These are phyloP conservation scores for Dinochytrium kinnereticum DNA, from an alignment of 371 early-diverging fungal genomes.

Conservation along the genomic window DNA sequence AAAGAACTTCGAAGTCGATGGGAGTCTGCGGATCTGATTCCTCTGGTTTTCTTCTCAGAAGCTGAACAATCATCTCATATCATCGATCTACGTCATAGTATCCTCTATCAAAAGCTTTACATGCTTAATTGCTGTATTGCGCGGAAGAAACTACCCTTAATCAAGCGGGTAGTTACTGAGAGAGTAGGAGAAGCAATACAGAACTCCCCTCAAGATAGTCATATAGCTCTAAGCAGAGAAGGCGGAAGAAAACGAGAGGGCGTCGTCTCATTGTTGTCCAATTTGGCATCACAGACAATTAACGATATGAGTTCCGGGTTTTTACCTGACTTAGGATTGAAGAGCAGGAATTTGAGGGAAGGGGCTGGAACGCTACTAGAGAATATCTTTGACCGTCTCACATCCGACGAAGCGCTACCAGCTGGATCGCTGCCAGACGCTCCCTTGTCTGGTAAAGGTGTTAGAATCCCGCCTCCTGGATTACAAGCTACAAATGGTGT, in stretches of 20 bases:
- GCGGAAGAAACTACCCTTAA: slow-evolving; percentile 19
- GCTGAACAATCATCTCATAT: slow-evolving; percentile 37
- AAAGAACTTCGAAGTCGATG: slow-evolving; percentile 35
- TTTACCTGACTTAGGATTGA: neutral
- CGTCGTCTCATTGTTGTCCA: neutral
- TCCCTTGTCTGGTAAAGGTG: neutral
- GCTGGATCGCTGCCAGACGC: too few species aligned
- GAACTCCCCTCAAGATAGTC: too few species aligned
- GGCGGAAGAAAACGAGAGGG: slow-evolving; percentile 8
- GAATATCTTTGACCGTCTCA: slow-evolving; percentile 25
- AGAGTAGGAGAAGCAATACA: too few species aligned
- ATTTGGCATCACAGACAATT: neutral
- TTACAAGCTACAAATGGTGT: neutral
- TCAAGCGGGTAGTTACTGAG: neutral
- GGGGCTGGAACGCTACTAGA: slow-evolving; percentile 15
- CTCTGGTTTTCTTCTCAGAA: slow-evolving; percentile 14
- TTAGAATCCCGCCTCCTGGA: neutral
- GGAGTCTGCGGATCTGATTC: slow-evolving; percentile 34
- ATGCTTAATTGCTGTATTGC: slow-evolving; percentile 87
- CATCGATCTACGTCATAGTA: slow-evolving; percentile 73
- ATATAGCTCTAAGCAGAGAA: too few species aligned
- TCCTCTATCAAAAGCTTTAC: slow-evolving; percentile 87
- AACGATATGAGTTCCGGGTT: neutral
- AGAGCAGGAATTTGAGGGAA: neutral
- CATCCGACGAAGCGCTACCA: slow-evolving; percentile 19